Evolutionary conservation across 495 filamentous ascomycete genomes (phyloP).

Genomic region (Aspergillus coremiiformis): DNA sequence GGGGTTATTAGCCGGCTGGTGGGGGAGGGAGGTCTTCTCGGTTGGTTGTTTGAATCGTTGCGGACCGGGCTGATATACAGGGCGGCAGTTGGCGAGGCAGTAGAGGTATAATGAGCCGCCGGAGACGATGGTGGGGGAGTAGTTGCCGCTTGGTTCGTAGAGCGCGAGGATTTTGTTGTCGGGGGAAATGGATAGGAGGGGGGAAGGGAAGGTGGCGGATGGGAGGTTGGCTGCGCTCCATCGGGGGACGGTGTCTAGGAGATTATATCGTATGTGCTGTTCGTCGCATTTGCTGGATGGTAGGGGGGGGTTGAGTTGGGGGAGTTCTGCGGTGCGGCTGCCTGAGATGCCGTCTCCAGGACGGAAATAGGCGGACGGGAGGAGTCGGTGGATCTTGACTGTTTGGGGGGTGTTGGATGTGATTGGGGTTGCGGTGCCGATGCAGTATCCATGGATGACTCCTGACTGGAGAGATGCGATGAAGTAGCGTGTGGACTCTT

Average conservation of each 20-base stretch:
- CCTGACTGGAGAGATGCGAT: slow-evolving; percentile 10
- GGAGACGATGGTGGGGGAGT: slow-evolving; percentile 2
- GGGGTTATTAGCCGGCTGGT: background rate
- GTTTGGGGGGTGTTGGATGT: background rate
- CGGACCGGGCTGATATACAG: background rate
- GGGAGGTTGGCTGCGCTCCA: slow-evolving; percentile 15
- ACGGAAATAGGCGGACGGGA: slow-evolving; percentile 9
- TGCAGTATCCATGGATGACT: slow-evolving; percentile 10
- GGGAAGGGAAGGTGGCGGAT: slow-evolving; percentile 5
- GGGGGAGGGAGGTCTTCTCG: background rate
- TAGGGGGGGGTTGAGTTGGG: background rate
- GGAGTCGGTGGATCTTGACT: slow-evolving; percentile 8
- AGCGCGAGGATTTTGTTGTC: slow-evolving; percentile 10
- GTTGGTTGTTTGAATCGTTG: background rate
- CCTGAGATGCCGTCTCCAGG: slow-evolving; percentile 4
- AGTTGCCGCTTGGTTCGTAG: slow-evolving; percentile 13
- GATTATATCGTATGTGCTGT: slow-evolving; percentile 2
- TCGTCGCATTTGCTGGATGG: background rate
- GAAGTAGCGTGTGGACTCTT: slow-evolving; percentile 6
- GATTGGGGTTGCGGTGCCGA: slow-evolving; percentile 6
- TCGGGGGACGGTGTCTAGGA: slow-evolving; percentile 1
- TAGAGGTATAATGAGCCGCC: slow-evolving; percentile 17
- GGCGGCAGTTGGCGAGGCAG: background rate
- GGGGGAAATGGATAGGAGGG: slow-evolving; percentile 15
- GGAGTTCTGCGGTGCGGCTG: background rate